These are phyloP conservation scores for Aspergillus biplanus DNA, from an alignment of 495 filamentous ascomycete species.

Conservation along the genomic window DNA sequence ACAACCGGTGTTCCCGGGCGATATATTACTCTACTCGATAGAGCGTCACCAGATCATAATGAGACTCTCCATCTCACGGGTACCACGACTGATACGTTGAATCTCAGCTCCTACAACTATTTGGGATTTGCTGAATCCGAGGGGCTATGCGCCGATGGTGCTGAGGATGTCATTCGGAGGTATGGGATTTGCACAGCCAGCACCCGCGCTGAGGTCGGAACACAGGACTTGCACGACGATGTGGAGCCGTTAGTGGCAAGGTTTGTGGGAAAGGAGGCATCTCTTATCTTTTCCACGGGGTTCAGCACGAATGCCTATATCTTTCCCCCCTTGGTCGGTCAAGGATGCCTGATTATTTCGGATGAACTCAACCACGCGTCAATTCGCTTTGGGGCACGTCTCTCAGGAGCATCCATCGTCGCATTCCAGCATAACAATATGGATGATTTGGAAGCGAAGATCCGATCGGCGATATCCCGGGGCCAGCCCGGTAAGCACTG, in stretches of 20 bases:
- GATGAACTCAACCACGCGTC: conserved; percentile 98
- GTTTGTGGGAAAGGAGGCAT: conserved; percentile 90
- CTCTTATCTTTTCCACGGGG: conserved; percentile 99
- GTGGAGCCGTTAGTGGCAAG: conserved; percentile 86
- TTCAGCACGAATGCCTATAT: conserved; percentile 91
- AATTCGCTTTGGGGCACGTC: conserved; percentile 90
- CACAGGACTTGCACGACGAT: conserved; percentile 82
- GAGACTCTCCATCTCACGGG: conserved; percentile 83
- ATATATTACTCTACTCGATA: conserved; percentile 89
- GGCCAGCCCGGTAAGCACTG: conserved; percentile 81
- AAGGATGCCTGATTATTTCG: conserved; percentile 92
- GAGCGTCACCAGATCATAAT: conserved; percentile 86
- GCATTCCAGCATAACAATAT: conserved; percentile 99
- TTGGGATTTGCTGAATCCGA: conserved; percentile 98
- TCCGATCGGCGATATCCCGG: conserved; percentile 93
- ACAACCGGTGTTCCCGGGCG: conserved; percentile 92
- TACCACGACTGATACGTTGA: conserved; percentile 89
- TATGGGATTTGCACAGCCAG: conserved; percentile 82
- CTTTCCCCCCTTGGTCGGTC: conserved; percentile 88
- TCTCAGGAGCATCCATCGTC: conserved; percentile 90
- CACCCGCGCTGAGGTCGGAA: conserved; percentile 81
- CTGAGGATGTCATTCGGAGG: conserved; percentile 81
- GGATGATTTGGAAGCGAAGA: conserved; percentile 76
- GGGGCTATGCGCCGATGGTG: conserved; percentile 92
- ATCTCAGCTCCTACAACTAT: conserved; percentile 99